Conservation (phyloP, 2,329 filamentous ascomycete genomes). For the Fusarium cicatricum region DNA sequence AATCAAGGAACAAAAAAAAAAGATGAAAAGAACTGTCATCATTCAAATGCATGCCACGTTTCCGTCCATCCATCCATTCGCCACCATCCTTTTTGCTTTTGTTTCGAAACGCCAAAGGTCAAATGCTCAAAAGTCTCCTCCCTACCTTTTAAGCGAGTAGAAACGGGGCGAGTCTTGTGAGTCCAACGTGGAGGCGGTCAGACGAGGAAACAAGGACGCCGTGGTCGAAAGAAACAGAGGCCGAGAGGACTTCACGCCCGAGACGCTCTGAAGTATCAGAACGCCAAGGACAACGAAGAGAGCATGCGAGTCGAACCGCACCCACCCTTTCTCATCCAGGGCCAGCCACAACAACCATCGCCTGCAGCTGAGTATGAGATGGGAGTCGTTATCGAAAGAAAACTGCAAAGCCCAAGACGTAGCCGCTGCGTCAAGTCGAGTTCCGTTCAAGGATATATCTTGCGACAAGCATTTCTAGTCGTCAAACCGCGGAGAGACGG, state of each 20-base stretch:
- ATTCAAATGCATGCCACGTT: constrained; percentile 46
- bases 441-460: constrained; percentile 40
- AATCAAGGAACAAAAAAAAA: constrained; percentile 28
- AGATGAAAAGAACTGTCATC: constrained; percentile 41
- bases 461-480: constrained; percentile 47
- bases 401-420: constrained; percentile 30
- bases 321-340: background rate
- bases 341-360: constrained; percentile 1
- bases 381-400: constrained; percentile 32
- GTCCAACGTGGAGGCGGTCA: constrained; percentile 38
- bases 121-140: constrained; percentile 42
- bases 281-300: constrained; percentile 23
- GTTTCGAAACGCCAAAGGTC: constrained; percentile 44
- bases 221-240: constrained; percentile 26
- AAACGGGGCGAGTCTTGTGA: constrained; percentile 32
- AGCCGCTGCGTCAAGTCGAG: constrained; percentile 22
- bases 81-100: constrained; percentile 44
- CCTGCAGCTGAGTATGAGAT: constrained; percentile 29
- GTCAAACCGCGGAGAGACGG: constrained; percentile 47
- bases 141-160: constrained; percentile 21
- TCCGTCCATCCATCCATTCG: constrained; percentile 44
- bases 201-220: constrained; percentile 37
- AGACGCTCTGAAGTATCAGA: constrained; percentile 6
- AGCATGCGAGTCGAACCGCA: constrained; percentile 9
- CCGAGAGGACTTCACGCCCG: constrained; percentile 26